phyloP scores from a whole-genome alignment of 345 rosid species.

The Cardamine occulta region DNA sequence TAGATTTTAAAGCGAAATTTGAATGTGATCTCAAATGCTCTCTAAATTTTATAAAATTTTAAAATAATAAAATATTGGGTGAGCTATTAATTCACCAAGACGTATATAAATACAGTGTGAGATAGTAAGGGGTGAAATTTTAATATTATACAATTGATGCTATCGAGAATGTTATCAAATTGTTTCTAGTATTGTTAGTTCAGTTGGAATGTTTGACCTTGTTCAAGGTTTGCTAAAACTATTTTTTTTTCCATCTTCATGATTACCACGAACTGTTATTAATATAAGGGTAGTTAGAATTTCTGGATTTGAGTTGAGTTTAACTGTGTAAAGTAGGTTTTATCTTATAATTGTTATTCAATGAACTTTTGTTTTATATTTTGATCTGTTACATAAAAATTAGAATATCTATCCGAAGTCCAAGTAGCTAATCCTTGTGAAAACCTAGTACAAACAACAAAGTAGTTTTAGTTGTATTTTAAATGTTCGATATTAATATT shows the following conservation, averaged over 20 bases:
- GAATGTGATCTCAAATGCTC: not conserved
- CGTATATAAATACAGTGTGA: slow-evolving; percentile 16
- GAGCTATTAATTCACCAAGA: slow-evolving; percentile 22
- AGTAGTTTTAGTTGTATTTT: not conserved
- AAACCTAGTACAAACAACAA: slow-evolving; percentile 10
- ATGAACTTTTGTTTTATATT: too few relatives aligned
- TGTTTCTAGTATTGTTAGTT: not conserved
- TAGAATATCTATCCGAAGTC: too few relatives aligned
- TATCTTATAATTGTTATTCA: too few relatives aligned
- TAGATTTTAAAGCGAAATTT: not conserved
- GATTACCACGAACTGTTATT: too few relatives aligned
- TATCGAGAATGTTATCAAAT: not conserved
- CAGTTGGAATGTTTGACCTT: not conserved
- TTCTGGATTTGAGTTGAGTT: not conserved
- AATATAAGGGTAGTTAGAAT: too few relatives aligned
- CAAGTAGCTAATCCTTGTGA: not conserved
- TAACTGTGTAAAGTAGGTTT: not conserved
- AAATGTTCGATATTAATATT: slow-evolving; percentile 1
- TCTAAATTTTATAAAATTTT: not conserved
- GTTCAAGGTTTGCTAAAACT: not conserved
- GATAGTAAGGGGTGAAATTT: not conserved
- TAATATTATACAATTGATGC: not conserved
- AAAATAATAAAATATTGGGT: not conserved
- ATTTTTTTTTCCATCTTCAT: too few relatives aligned
- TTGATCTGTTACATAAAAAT: too few relatives aligned